Base-by-base conservation (phyloP, 2,329 filamentous ascomycete species). In the Colletotrichum sp. region DNA sequence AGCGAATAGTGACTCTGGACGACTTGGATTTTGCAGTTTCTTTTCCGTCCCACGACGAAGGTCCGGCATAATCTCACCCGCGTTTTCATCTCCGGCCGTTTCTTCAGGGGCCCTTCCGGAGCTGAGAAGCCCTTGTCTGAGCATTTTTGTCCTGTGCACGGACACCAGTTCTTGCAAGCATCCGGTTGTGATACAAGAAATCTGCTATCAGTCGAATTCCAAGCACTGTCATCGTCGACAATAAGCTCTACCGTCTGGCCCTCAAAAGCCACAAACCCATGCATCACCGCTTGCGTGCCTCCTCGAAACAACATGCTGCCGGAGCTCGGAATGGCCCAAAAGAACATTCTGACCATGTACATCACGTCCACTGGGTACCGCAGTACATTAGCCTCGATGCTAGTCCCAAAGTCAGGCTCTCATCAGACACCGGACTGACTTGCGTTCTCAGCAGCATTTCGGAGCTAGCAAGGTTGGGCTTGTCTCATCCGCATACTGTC, bases 401-500 rank as follows among this genome's bases (percentile, higher is more conserved):
- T 75, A 61, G 72, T 61, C 67, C 30, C 64, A 57, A 55, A 16
- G 30, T n/a, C 22, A 30, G 59, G 63, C 27, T 44, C 52, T 55
- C 59, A 27, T 15, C 29, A 52, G 71, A 36, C 64, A 52, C 25
- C 29, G 39, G 22, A 67, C 52, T 75, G 55, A 72, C 69, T 61
- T 52, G 69, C 39, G 39, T 72, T 44, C 44, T 68, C 63, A 63
- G 52, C 49, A 66, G 61, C 71, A 66, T 30, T 61, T 61, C 6
- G 65, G 59, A n/a, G 52, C 73, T 72, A 72, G 69, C 73, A 72
- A 55, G 73, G 73, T 68, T 68, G 16, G 70, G 63, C 69, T 63
- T 75, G 73, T 72, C 73, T 75, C 57, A 69, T 63, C 63, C 63
- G 63, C 63, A 64, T 68, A 4, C 39, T 49, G 27, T 68, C 57